These are phyloP conservation scores for Penicillium dipodomyicola DNA, from an alignment of 495 filamentous ascomycete genomes.

Conservation along the genomic window DNA sequence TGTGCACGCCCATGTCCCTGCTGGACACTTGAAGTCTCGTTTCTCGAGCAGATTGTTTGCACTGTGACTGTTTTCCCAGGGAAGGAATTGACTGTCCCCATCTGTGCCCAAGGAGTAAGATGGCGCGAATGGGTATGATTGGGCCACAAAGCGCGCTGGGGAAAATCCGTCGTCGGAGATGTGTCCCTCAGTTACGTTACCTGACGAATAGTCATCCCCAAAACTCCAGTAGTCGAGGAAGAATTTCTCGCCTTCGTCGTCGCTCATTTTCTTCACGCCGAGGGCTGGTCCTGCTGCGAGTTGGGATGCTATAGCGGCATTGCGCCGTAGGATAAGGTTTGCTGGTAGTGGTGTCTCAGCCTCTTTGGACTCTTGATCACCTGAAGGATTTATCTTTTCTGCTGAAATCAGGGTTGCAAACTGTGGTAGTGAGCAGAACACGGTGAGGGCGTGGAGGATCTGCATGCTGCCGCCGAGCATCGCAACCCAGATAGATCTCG, in stretches of 20 bases:
- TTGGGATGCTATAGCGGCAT: constrained; percentile 24
- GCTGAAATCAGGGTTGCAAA: background rate
- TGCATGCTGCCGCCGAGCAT: background rate
- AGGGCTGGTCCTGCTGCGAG: constrained; percentile 21
- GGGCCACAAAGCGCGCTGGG: constrained; percentile 17
- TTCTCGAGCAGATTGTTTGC: constrained; percentile 12
- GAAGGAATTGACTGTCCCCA: background rate
- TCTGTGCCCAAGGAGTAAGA: constrained; percentile 37
- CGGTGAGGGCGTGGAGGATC: background rate
- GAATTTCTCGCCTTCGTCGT: constrained; percentile 84
- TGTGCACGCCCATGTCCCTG: constrained; percentile 63
- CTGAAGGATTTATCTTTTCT: background rate
- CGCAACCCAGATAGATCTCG: background rate
- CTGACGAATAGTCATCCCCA: constrained; percentile 9
- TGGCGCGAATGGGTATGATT: constrained; percentile 36
- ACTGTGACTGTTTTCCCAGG: too few relatives aligned
- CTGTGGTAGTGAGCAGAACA: background rate
- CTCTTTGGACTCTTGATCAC: background rate
- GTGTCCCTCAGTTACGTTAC: constrained; percentile 13
- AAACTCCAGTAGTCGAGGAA: constrained; percentile 63
- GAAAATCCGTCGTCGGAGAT: constrained; percentile 7
- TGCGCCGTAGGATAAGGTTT: constrained; percentile 19
- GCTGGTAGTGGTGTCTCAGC: background rate
- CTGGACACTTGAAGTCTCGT: constrained; percentile 71
- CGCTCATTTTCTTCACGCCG: constrained; percentile 72